These are phyloP conservation scores for Exserohilum rostratum DNA, from an alignment of 2,329 filamentous ascomycete species.

Conservation along the genomic window DNA sequence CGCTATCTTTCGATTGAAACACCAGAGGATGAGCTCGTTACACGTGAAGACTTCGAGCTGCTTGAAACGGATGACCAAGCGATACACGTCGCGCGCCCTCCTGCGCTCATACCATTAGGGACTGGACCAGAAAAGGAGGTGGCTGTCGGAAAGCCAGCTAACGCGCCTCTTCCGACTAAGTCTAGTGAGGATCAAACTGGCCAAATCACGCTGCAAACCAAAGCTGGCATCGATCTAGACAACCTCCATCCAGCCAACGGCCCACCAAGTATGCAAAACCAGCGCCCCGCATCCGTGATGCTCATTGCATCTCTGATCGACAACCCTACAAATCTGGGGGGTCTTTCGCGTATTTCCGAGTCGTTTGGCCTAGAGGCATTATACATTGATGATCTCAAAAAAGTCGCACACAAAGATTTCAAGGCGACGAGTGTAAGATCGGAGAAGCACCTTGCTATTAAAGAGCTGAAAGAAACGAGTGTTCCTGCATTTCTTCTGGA, in stretches of 20 bases:
- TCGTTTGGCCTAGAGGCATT: slow-evolving; percentile 58
- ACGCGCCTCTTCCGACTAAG: background rate
- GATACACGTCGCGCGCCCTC: slow-evolving; percentile 15
- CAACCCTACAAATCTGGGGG: slow-evolving; percentile 58
- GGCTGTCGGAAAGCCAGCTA: background rate
- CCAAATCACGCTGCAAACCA: slow-evolving; percentile 56
- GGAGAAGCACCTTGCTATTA: slow-evolving; percentile 57
- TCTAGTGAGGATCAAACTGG: background rate
- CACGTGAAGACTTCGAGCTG: slow-evolving; percentile 49
- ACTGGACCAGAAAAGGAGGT: background rate
- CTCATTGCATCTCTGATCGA: slow-evolving; percentile 59
- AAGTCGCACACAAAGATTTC: slow-evolving; percentile 56
- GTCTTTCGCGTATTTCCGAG: slow-evolving; percentile 58
- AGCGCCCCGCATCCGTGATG: slow-evolving; percentile 47
- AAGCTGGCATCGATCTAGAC: slow-evolving; percentile 53
- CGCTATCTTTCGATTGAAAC: slow-evolving; percentile 53
- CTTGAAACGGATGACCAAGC: slow-evolving; percentile 39
- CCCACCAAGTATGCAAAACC: slow-evolving; percentile 26
- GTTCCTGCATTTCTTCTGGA: slow-evolving; percentile 49
- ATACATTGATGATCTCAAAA: slow-evolving; percentile 51
- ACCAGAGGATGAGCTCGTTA: slow-evolving; percentile 47
- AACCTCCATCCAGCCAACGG: slow-evolving; percentile 30
- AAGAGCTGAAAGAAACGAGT: slow-evolving; percentile 39
- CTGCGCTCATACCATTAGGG: slow-evolving; percentile 23
- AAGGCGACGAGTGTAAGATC: slow-evolving; percentile 57